These are phyloP conservation scores for Venturia aucupariae DNA, from an alignment of 2,329 filamentous ascomycete genomes.

Conservation along the genomic window DNA sequence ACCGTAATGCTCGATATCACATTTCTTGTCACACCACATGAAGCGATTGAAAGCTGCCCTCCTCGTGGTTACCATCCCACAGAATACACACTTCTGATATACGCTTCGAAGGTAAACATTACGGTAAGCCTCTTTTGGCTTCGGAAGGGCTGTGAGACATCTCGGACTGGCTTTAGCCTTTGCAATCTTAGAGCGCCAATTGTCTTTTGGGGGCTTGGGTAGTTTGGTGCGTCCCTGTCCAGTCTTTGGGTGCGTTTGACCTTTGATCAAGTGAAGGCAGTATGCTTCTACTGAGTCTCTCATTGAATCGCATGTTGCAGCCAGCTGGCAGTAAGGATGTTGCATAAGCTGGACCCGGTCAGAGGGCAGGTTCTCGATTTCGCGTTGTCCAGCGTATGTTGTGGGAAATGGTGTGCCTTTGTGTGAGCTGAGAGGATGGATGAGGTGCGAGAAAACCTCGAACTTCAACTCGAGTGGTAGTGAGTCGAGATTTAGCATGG, in stretches of 20 bases:
- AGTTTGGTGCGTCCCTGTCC: background rate
- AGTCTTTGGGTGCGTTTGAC: background rate
- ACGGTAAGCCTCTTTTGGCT: background rate
- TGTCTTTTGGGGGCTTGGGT: background rate
- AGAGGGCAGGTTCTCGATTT: background rate
- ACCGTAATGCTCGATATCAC: constrained; percentile 5
- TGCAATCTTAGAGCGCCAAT: background rate
- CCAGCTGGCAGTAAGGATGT: constrained; percentile 9
- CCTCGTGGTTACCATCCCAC: background rate
- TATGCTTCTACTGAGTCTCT: background rate
- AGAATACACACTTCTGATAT: constrained; percentile 10
- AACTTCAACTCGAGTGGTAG: constrained; percentile 1
- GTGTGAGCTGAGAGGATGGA: constrained; percentile 6
- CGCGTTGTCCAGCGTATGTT: background rate
- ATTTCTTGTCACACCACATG: constrained; percentile 13
- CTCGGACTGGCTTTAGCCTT: background rate
- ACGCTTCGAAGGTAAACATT: background rate
- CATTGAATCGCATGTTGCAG: background rate
- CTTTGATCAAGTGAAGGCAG: constrained; percentile 10
- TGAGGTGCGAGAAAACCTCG: constrained; percentile 5
- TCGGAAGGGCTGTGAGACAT: background rate
- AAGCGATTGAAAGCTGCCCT: constrained; percentile 9
- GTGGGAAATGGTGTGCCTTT: background rate
- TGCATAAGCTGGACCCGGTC: background rate
- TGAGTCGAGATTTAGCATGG: background rate